Conservation (phyloP, 2,329 filamentous ascomycete genomes). For the Nemania diffusa region DNA sequence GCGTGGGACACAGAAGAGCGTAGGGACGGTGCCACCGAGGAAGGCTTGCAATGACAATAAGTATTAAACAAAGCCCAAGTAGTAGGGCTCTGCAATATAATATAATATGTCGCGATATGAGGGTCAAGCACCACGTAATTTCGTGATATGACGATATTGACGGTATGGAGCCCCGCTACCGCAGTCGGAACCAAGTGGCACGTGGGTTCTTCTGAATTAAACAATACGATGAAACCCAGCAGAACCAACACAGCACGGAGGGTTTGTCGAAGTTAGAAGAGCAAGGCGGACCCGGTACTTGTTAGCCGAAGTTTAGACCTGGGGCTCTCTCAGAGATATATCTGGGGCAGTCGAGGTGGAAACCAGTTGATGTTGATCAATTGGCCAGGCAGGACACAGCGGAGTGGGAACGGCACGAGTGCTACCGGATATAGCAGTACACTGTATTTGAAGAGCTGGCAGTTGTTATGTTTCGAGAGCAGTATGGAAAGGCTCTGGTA, state of each 20-base stretch:
- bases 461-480: background rate
- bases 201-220: conserved; percentile 32
- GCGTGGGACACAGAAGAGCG: background rate
- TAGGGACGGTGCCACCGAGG: background rate
- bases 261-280: conserved; percentile 12
- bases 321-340: conserved; percentile 20
- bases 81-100: conserved; percentile 14
- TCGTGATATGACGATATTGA: conserved; percentile 46
- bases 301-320: conserved; percentile 25
- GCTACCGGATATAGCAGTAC: conserved; percentile 15
- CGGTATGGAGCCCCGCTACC: conserved; percentile 40
- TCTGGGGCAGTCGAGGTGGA: conserved; percentile 24
- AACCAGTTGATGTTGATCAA: conserved; percentile 7
- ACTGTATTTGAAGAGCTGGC: conserved; percentile 10
- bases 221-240: conserved; percentile 27
- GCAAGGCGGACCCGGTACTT: conserved; percentile 15
- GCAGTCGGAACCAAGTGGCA: conserved; percentile 33
- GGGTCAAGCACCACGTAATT: conserved; percentile 41
- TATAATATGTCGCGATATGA: conserved; percentile 41
- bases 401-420: conserved; percentile 9
- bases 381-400: conserved; percentile 10
- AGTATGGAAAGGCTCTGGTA: background rate
- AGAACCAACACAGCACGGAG: conserved; percentile 22
- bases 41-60: background rate
- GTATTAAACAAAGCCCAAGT: conserved; percentile 9